These are phyloP conservation scores for Leptographium flavum DNA, from an alignment of 2,329 filamentous ascomycete species.

Conservation along the genomic window DNA sequence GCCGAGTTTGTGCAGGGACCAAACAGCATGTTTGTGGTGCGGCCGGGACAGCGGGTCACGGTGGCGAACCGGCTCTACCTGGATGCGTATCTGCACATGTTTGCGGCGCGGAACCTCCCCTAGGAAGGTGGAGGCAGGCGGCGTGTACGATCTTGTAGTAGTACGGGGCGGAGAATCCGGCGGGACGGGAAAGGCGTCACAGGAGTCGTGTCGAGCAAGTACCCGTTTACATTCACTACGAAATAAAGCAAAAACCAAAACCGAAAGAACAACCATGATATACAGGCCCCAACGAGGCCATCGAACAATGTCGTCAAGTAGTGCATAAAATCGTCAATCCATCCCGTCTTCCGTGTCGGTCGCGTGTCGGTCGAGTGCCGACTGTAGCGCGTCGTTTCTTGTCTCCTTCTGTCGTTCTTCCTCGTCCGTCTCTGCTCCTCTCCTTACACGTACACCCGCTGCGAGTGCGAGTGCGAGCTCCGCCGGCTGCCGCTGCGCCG, in stretches of 20 bases:
- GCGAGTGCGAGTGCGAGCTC: constrained; percentile 31
- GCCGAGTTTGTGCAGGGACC: constrained; percentile 26
- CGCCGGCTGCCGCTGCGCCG: constrained; percentile 26
- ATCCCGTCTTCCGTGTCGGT: background rate
- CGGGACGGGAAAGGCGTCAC: too few species aligned
- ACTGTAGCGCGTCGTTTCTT: background rate
- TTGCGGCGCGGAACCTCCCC: background rate
- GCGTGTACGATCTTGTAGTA: too few species aligned
- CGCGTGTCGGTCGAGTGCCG: too few species aligned
- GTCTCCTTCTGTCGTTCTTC: background rate
- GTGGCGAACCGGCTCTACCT: constrained; percentile 29
- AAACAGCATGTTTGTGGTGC: constrained; percentile 29
- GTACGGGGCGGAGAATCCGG: too few species aligned
- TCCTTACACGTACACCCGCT: constrained; percentile 32
- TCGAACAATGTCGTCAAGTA: background rate
- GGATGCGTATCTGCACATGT: constrained; percentile 26
- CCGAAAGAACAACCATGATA: too few species aligned
- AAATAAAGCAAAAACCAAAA: too few species aligned
- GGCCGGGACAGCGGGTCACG: constrained; percentile 21
- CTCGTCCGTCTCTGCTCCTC: background rate
- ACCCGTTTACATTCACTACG: too few species aligned
- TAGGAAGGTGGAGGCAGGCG: background rate
- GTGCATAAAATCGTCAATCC: background rate
- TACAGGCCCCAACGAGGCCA: too few species aligned
- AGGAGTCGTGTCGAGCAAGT: too few species aligned